Evolutionary conservation across 2,329 filamentous ascomycete genomes (phyloP), one percentile per base, ranked within the genome.

Genomic region (Chaetomiaceae sp.): DNA sequence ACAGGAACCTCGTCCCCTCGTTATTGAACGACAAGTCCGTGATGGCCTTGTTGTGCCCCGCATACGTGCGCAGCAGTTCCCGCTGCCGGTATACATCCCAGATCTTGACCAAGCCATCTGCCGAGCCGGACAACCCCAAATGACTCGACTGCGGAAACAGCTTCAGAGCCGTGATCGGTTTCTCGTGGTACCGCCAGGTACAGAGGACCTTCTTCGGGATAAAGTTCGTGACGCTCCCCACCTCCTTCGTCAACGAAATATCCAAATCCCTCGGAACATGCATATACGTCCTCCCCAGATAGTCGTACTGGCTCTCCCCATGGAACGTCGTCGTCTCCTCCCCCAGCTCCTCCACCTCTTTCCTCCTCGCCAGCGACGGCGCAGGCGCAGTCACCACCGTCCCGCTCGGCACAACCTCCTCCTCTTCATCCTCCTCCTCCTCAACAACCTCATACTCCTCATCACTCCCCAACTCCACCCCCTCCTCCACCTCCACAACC

Each of bases 261-360:
- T 90, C 89, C 71, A 96, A 74, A 68, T 96, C 91, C 69, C 90
- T 91, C 3, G 94, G 94, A 42, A 97, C 80, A 71, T 99, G 94
- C 92, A 99, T 96, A 69, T 96, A 99, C 31, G 92, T 95, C 60
- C 94, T 80, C 44, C 94, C 94, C 69, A 95, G 88, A 74, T 99
- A 99, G 69, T 99, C 94, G 75, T 85, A 87, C 71, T 94, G 77
- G 66, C 88, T 78, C 37, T 80, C 80, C 58, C 91, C 94, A 65
- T 96, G 88, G 72, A 97, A 99, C 40, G 84, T 85, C 39, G 87
- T 91, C 48, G 87, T 94, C 74, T 99, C 94, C 23, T 81, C 81
- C 55, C 84, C 84, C 64, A 78, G 60, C 59, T 78, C 76, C 66
- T 84, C 81, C 8, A 78, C 76, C 66, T 82, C 75, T 67, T 82